phyloP scores from a whole-genome alignment of 2,329 filamentous ascomycete genomes.

The Hypoxylon sp. region DNA sequence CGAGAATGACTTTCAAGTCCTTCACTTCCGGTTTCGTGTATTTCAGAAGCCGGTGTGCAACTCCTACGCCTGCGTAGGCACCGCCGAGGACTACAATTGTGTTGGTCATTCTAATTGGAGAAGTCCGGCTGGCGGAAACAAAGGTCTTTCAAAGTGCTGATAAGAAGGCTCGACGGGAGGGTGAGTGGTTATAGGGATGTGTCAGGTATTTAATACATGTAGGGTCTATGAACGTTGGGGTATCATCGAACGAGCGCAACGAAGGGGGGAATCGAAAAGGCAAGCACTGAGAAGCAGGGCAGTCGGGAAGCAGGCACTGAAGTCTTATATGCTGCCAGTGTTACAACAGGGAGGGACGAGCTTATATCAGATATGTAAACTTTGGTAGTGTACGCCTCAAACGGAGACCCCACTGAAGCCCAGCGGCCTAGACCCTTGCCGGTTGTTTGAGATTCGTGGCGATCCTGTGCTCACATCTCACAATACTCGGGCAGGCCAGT shows the following conservation, averaged over 20 bases:
- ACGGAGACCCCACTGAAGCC: conserved; percentile 40
- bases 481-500: not conserved
- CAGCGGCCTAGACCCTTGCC: conserved; percentile 13
- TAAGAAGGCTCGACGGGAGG: not conserved
- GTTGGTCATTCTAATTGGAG: conserved; percentile 58
- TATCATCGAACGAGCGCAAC: not conserved
- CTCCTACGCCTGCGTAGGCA: conserved; percentile 64
- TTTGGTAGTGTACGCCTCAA: conserved; percentile 38
- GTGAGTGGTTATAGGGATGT: conserved; percentile 6
- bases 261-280: not conserved
- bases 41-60: conserved; percentile 68
- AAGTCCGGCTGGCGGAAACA: conserved; percentile 32
- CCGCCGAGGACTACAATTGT: conserved; percentile 68
- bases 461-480: conserved; percentile 1
- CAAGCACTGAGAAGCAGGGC: not conserved
- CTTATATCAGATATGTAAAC: conserved; percentile 34
- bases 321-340: conserved; percentile 31
- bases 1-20: conserved; percentile 66
- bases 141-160: not conserved
- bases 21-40: conserved; percentile 59
- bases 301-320: conserved; percentile 5
- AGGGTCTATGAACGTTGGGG: conserved; percentile 6
- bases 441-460: conserved; percentile 10
- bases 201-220: not conserved
- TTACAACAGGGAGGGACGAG: conserved; percentile 35